Evolutionary conservation across 2,329 filamentous ascomycete species (phyloP).

Genomic region (Talaromyces amestolkiae): DNA sequence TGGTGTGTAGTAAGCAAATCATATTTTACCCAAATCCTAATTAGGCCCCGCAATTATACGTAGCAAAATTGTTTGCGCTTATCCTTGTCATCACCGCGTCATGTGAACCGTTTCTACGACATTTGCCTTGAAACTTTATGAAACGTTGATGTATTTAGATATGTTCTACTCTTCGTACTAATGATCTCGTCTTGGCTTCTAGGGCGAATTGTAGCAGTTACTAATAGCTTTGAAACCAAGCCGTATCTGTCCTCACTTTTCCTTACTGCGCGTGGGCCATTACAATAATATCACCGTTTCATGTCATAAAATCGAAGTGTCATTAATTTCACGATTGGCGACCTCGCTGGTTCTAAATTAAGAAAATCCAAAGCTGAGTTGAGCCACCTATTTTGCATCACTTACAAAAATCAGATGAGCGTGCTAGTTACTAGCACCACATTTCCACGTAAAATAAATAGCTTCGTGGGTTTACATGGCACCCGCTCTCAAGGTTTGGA

Average conservation of each 20-base stretch:
- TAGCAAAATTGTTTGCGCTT: background rate
- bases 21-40: background rate
- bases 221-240: background rate
- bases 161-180: background rate
- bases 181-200: background rate
- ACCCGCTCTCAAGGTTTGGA: background rate
- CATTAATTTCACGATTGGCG: background rate
- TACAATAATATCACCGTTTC: background rate
- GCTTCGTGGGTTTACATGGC: background rate
- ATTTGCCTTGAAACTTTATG: background rate
- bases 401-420: background rate
- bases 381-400: background rate
- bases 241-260: background rate
- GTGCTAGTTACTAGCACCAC: background rate
- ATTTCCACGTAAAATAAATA: background rate
- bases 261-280: background rate
- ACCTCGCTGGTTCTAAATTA: background rate
- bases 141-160: background rate
- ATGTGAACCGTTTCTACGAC: background rate
- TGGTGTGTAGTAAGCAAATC: background rate
- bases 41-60: background rate
- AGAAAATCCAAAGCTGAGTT: background rate
- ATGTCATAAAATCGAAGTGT: background rate
- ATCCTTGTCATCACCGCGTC: background rate
- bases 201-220: background rate